Evolutionary conservation across 768 basidiomycete species (phyloP).

Genomic region (Kwoniella mangroviensis): DNA sequence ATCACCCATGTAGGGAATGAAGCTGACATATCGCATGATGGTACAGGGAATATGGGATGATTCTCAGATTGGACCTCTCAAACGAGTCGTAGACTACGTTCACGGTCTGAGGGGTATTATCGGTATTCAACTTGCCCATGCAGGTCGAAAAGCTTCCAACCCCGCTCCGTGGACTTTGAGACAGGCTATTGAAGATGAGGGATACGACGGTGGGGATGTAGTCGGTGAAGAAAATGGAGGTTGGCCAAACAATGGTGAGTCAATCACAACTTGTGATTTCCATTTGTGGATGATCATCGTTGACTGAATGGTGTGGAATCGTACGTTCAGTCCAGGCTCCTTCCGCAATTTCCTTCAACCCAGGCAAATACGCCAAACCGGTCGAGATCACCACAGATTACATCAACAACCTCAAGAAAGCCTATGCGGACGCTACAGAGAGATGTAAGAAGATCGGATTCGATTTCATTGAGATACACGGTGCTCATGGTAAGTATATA

Average conservation of each 20-base stretch:
- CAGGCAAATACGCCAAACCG: constrained; percentile 64
- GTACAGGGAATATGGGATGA: constrained; percentile 72
- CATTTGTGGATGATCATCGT: no score
- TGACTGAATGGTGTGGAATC: no score
- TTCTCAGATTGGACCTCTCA: constrained; percentile 71
- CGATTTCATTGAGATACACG: constrained; percentile 67
- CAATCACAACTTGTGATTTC: background rate
- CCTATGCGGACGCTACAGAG: constrained; percentile 61
- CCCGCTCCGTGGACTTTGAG: constrained; percentile 70
- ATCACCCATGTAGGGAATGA: background rate
- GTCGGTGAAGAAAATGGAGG: constrained; percentile 66
- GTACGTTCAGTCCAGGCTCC: constrained; percentile 66
- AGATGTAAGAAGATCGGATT: constrained; percentile 66
- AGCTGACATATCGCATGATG: constrained; percentile 8
- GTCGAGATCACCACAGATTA: constrained; percentile 66
- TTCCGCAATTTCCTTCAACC: constrained; percentile 65
- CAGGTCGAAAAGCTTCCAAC: constrained; percentile 77
- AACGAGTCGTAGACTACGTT: constrained; percentile 73
- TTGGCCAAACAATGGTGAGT: constrained; percentile 70
- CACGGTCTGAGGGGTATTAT: constrained; percentile 73
- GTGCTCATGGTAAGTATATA: constrained; percentile 64
- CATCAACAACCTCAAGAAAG: constrained; percentile 66
- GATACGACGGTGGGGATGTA: constrained; percentile 53
- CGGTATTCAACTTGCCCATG: constrained; percentile 80
- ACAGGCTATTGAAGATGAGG: constrained; percentile 32